phyloP scores from a whole-genome alignment of 2,329 filamentous ascomycete species.

The Teratosphaeria destructans region DNA sequence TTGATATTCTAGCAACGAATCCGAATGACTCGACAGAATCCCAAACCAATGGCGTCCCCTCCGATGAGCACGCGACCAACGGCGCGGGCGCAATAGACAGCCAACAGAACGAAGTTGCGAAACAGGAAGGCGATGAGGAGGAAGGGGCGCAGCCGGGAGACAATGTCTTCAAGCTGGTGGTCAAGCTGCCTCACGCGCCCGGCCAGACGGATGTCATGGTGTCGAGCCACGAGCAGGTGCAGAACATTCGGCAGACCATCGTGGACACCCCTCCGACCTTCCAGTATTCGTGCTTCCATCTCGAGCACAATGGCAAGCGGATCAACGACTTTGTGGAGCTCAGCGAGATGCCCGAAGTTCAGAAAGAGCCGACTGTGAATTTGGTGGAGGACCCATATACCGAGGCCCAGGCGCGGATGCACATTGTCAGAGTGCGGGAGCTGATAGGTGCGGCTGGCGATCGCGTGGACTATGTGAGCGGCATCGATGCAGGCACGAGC shows the following conservation, averaged over 20 bases:
- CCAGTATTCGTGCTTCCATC: slow-evolving; percentile 97
- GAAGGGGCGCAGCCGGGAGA: slow-evolving; percentile 13
- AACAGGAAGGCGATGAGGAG: slow-evolving; percentile 11
- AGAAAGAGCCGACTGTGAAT: slow-evolving; percentile 64
- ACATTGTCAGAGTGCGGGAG: slow-evolving; percentile 81
- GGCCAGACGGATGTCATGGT: slow-evolving; percentile 80
- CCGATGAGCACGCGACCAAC: slow-evolving; percentile 9
- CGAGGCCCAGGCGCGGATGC: slow-evolving; percentile 94
- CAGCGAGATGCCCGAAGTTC: slow-evolving; percentile 74
- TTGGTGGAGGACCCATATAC: slow-evolving; percentile 94
- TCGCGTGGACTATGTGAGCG: slow-evolving; percentile 76
- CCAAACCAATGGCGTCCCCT: slow-evolving; percentile 2
- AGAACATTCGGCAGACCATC: slow-evolving; percentile 92
- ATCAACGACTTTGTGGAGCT: slow-evolving; percentile 94
- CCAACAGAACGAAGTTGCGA: background rate
- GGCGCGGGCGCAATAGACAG: background rate
- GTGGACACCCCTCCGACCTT: slow-evolving; percentile 88
- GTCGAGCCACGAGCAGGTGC: slow-evolving; percentile 79
- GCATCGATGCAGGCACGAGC: slow-evolving; percentile 73
- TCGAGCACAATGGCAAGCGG: slow-evolving; percentile 77
- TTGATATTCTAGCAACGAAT: background rate
- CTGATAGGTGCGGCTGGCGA: slow-evolving; percentile 86
- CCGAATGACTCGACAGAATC: background rate
- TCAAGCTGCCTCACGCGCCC: slow-evolving; percentile 71
- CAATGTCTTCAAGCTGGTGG: slow-evolving; percentile 58